phyloP scores from a whole-genome alignment of 192 early-diverging fungal species.

The Coemansia sp. region DNA sequence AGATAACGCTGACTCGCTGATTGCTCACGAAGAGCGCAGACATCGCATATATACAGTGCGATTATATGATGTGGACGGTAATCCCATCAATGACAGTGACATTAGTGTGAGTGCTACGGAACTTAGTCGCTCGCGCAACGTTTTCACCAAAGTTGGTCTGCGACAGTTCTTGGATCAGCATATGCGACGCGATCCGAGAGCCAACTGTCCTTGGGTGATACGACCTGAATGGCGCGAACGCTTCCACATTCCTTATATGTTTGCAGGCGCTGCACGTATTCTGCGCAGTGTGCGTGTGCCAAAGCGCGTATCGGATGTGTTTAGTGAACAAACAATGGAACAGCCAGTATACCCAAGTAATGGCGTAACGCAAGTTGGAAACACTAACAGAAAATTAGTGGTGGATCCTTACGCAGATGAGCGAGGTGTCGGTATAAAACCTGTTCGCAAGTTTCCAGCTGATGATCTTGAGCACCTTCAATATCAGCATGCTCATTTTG shows the following conservation, averaged over 20 bases:
- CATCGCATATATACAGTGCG: conserved; percentile 34
- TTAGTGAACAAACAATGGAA: too few species aligned
- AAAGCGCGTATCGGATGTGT: too few species aligned
- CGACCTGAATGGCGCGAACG: conserved; percentile 42
- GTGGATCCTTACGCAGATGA: conserved; percentile 49
- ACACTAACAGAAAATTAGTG: background rate
- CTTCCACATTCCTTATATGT: conserved; percentile 50
- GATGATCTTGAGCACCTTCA: conserved; percentile 77
- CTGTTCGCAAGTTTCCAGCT: conserved; percentile 69
- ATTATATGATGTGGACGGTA: conserved; percentile 39
- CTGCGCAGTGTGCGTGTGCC: conserved; percentile 10
- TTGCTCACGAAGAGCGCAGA: conserved; percentile 34
- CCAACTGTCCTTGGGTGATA: conserved; percentile 45
- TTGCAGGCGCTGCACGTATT: conserved; percentile 32
- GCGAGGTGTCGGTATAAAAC: conserved; percentile 26
- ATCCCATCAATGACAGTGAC: conserved; percentile 43
- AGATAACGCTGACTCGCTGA: conserved; percentile 10
- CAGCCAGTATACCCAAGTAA: too few species aligned
- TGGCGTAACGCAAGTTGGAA: background rate
- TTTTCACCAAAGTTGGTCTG: conserved; percentile 49
- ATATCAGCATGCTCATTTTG: conserved; percentile 41
- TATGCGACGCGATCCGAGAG: conserved; percentile 32
- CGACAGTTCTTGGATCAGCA: conserved; percentile 48
- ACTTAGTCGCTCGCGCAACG: conserved; percentile 48
- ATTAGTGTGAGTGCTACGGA: conserved; percentile 39